Evolutionary conservation across 2,329 filamentous ascomycete species (phyloP).

Genomic region (Cladobotryum protrusum): DNA sequence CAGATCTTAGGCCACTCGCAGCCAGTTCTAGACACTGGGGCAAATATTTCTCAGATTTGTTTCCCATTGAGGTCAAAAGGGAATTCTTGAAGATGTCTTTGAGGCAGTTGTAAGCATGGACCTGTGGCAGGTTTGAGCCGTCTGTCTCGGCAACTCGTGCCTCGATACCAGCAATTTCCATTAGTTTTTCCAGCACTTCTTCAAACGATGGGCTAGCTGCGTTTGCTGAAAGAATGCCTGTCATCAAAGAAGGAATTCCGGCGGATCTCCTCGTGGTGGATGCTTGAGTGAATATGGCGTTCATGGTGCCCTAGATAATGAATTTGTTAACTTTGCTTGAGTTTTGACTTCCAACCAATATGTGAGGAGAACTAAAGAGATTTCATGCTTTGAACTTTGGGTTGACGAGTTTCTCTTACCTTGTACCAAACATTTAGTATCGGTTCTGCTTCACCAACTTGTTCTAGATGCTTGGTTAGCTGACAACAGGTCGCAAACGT

Average conservation of each 20-base stretch:
- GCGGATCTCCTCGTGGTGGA: slow-evolving; percentile 87
- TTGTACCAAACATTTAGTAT: slow-evolving; percentile 66
- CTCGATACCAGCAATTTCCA: slow-evolving; percentile 50
- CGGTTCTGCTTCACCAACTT: slow-evolving; percentile 27
- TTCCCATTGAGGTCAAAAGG: slow-evolving; percentile 63
- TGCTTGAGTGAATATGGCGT: slow-evolving; percentile 66
- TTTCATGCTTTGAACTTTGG: no score
- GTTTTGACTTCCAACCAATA: neutral
- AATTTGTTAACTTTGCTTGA: neutral
- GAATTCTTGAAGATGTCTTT: slow-evolving; percentile 89
- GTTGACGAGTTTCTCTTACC: slow-evolving; percentile 30
- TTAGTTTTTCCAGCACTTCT: slow-evolving; percentile 57
- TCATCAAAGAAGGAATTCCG: slow-evolving; percentile 81
- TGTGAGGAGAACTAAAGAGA: no score
- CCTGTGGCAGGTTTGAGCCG: slow-evolving; percentile 70
- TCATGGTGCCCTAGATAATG: slow-evolving; percentile 49
- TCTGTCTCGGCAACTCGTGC: slow-evolving; percentile 51
- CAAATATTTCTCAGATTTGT: slow-evolving; percentile 66
- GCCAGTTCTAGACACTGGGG: slow-evolving; percentile 72
- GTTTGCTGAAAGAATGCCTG: slow-evolving; percentile 69
- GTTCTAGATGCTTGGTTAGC: slow-evolving; percentile 45
- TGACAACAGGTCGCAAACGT: slow-evolving; percentile 80
- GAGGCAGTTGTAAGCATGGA: slow-evolving; percentile 90
- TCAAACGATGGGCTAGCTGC: slow-evolving; percentile 54
- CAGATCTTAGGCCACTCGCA: slow-evolving; percentile 68